Evolutionary conservation across 2,329 filamentous ascomycete species (phyloP), one percentile per base, ranked within the genome.

Genomic region (Fusarium buharicum): DNA sequence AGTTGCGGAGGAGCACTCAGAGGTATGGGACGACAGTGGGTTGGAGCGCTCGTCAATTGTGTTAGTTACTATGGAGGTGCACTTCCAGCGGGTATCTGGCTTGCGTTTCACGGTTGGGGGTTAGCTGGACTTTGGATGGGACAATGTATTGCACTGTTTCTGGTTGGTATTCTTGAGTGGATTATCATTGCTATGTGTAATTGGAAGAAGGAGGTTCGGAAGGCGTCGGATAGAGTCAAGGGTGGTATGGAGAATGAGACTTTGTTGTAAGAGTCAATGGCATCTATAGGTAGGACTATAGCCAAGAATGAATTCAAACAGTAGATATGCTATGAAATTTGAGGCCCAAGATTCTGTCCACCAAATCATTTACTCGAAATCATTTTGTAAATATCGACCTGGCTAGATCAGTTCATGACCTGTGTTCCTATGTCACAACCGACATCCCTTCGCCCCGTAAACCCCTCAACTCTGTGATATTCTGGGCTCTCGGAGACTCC

Each of bases 41-140:
- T 96, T 45, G 93, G 93, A 13, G 92, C 92, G 2, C 78, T 87
- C 2, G 91, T 96, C 49, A 96, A 96, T 73, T 80, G 93, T 14
- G 75, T 93, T 16, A 92, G 89, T 72, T 96, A 96, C 75, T 96
- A 96, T 73, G 87, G 87, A 64, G 91, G 90, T 55, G 92, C 92
- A 1, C 74, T 96, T 51, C 92, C 92, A 0, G 78, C 88, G n/a
- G 92, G 92, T 0, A 91, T 96, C 50, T 95, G 86, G 77, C 84
- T 96, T 27, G 92, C 92, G 2, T 95, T 95, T 68, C 86, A 95
- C 70, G 91, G 91, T 16, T 95, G 91, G 91, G 92, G 92, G 0
- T 78, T 96, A 2, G 81, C 82, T 16, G 92, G 92, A 0, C 77
- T 96, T 14, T 96, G 92, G 92, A 79, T 95, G 30, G 92, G 91